phyloP scores from a whole-genome alignment of 2,329 filamentous ascomycete species.

The Pseudogymnoascus sp. region DNA sequence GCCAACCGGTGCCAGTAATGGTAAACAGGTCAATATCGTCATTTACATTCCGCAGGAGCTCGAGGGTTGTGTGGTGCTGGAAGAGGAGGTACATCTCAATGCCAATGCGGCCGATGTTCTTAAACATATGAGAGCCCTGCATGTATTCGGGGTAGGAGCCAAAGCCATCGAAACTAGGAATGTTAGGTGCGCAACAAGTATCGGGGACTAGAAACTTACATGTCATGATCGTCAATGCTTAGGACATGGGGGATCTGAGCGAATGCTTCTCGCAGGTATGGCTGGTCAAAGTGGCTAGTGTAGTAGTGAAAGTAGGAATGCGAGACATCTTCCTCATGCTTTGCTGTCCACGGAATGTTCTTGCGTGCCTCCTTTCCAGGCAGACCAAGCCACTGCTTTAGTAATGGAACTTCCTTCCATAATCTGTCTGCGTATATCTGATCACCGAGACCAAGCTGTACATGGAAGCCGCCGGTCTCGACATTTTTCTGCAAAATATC shows the following conservation, averaged over 20 bases:
- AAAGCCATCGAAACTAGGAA: conserved; percentile 82
- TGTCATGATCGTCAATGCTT: conserved; percentile 94
- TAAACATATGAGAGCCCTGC: conserved; percentile 96
- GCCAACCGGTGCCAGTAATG: conserved; percentile 94
- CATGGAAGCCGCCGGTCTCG: conserved; percentile 92
- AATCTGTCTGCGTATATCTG: conserved; percentile 93
- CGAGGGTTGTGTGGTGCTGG: conserved; percentile 93
- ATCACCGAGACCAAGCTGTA: conserved; percentile 83
- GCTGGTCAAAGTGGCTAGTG: conserved; percentile 95
- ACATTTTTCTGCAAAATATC: conserved; percentile 96
- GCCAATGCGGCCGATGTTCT: conserved; percentile 91
- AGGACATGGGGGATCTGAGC: conserved; percentile 93
- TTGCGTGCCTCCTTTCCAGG: conserved; percentile 90
- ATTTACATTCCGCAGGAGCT: conserved; percentile 81
- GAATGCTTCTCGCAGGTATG: conserved; percentile 87
- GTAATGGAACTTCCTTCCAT: conserved; percentile 89
- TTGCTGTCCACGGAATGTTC: conserved; percentile 83
- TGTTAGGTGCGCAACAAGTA: conserved; percentile 12
- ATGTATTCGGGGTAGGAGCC: conserved; percentile 97
- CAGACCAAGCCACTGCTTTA: conserved; percentile 92
- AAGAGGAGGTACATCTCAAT: conserved; percentile 98
- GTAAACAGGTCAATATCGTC: conserved; percentile 92
- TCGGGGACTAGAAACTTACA: conserved; percentile 53
- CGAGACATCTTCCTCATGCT: conserved; percentile 88
- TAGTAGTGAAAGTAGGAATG: conserved; percentile 99